A percentile compares a stretch with the other conserved stretches of the same genome.
These are phyloP conservation scores for Olyra latifolia DNA, from an alignment of 176 grass and related monocot species.

Conservation along the genomic window DNA sequence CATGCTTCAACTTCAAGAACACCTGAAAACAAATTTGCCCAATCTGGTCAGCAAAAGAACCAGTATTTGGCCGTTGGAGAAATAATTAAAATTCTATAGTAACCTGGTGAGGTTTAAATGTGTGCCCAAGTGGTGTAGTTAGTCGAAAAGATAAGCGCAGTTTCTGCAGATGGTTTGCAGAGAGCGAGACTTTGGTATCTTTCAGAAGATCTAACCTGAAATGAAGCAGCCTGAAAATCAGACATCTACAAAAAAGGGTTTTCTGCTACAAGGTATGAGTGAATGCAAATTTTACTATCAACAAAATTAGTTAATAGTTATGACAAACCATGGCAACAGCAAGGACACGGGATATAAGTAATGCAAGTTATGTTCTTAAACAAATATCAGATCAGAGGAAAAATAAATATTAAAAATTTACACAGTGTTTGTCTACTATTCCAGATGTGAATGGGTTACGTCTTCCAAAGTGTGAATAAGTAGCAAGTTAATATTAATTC, in stretches of 20 bases:
- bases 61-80: background rate
- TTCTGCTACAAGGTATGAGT: background rate
- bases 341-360: background rate
- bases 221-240: constrained; percentile 20
- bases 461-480: background rate
- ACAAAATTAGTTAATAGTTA: background rate
- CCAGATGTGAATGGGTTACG: background rate
- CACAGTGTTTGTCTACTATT: background rate
- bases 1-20: constrained; percentile 88
- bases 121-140: constrained; percentile 65
- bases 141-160: constrained; percentile 76
- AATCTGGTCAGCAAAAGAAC: constrained; percentile 29
- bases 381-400: background rate
- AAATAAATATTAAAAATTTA: background rate
- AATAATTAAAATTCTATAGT: constrained; percentile 10
- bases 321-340: background rate
- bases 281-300: background rate
- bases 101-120: constrained; percentile 97
- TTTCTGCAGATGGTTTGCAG: constrained; percentile 92
- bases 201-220: constrained; percentile 90
- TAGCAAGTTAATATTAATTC: background rate
- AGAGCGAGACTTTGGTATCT: constrained; percentile 56
- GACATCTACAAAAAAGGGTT: constrained; percentile 18
- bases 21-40: constrained; percentile 55
- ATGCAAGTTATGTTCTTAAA: background rate